phyloP scores from a whole-genome alignment of 441 rosid genomes.

The Manihot esculenta region DNA sequence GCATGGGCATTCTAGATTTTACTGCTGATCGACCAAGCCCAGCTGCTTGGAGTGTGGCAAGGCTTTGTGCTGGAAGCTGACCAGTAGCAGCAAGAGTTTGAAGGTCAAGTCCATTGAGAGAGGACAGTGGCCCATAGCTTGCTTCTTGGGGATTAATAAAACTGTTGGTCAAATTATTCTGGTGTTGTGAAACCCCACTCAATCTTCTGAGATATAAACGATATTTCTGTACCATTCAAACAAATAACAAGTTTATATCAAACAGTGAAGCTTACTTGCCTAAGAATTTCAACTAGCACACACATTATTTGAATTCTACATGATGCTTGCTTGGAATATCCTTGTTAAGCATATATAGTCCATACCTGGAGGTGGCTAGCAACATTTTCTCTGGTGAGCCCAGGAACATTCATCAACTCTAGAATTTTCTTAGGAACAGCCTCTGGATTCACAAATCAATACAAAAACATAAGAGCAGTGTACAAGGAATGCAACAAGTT shows the following conservation, averaged over 20 bases:
- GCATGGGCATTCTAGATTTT: conserved; percentile 57
- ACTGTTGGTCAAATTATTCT: conserved; percentile 44
- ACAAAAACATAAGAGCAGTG: not conserved
- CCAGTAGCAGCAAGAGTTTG: conserved; percentile 73
- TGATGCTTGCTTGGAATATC: not conserved
- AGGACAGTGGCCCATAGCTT: conserved; percentile 51
- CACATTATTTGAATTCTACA: not conserved
- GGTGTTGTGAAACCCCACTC: conserved; percentile 81
- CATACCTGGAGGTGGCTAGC: conserved; percentile 95
- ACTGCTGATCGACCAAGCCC: conserved; percentile 56
- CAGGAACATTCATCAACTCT: conserved; percentile 93
- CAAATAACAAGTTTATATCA: not conserved
- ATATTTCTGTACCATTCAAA: conserved; percentile 60
- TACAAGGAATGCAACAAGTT: not conserved
- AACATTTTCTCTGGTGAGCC: conserved; percentile 88
- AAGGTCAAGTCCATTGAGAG: conserved; percentile 64
- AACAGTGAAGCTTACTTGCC: not conserved
- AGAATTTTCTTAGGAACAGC: conserved; percentile 95
- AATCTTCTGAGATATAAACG: conserved; percentile 90
- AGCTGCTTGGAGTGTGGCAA: conserved; percentile 72
- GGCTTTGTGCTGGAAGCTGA: conserved; percentile 79
- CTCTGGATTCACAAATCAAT: conserved; percentile 39
- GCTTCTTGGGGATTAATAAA: conserved; percentile 70
- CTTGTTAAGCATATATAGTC: not conserved
- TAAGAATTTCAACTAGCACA: not conserved